Evolutionary conservation across 768 basidiomycete genomes (phyloP).

Genomic region (Cystofilobasidium bisporidii): DNA sequence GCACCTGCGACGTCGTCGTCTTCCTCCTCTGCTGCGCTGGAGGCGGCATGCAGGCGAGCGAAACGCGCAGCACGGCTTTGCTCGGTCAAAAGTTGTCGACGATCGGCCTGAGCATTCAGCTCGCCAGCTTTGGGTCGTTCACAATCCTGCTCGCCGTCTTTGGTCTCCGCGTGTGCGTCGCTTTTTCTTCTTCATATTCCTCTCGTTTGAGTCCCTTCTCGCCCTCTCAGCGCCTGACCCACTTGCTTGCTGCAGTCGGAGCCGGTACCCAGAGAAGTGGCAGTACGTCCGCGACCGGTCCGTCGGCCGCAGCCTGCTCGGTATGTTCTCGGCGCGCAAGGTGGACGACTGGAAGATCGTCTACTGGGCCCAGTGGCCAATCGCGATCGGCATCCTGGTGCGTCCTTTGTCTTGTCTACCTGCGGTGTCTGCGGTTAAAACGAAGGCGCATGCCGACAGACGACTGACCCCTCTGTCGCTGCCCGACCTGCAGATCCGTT

Average conservation of each 20-base stretch:
- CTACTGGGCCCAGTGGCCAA: conserved; percentile 47
- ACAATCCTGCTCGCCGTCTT: conserved; percentile 49
- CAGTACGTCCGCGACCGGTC: conserved; percentile 25
- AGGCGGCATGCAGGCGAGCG: background rate
- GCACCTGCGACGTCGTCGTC: background rate
- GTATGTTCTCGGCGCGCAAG: background rate
- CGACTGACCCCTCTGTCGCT: background rate
- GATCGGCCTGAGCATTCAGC: conserved; percentile 51
- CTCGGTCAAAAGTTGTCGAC: conserved; percentile 44
- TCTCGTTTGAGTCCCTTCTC: too few relatives aligned
- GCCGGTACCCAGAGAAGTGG: conserved; percentile 46
- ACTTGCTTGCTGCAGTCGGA: conserved; percentile 28
- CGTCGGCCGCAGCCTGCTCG: background rate
- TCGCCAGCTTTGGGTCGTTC: conserved; percentile 48
- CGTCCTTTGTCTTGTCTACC: conserved; percentile 31
- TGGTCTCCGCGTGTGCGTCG: conserved; percentile 44
- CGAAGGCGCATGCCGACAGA: too few relatives aligned
- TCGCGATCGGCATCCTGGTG: conserved; percentile 58
- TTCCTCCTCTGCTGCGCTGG: background rate
- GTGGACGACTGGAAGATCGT: conserved; percentile 52
- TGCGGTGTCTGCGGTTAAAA: conserved; percentile 37
- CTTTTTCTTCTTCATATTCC: conserved; percentile 38
- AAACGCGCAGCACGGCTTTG: background rate
- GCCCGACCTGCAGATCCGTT: conserved; percentile 46
- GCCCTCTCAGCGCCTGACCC: conserved; percentile 24